Evolutionary conservation across 1,139 yeast genomes (phyloP).

Genomic region (Candida anutae): DNA sequence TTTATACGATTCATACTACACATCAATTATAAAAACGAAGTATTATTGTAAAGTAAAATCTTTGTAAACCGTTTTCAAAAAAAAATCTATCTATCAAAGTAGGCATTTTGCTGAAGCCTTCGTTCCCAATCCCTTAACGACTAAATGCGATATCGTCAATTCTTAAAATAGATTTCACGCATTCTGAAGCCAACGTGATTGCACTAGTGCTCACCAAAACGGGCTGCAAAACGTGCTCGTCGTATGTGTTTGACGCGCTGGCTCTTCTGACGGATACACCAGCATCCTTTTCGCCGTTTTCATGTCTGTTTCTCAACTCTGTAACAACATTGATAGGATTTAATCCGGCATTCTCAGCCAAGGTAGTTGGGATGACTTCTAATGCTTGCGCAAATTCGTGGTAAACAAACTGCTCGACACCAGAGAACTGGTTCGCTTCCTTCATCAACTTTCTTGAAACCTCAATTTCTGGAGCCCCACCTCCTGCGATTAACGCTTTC

Average conservation of each 20-base stretch:
- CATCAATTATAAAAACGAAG: neutral
- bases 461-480: slow-evolving; percentile 98
- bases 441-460: slow-evolving; percentile 72
- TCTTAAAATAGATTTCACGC: slow-evolving; percentile 90
- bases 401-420: slow-evolving; percentile 93
- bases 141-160: slow-evolving; percentile 84
- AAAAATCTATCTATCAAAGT: too few relatives aligned
- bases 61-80: too few relatives aligned
- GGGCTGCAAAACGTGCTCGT: slow-evolving; percentile 95
- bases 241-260: slow-evolving; percentile 84
- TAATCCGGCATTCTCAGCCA: slow-evolving; percentile 97
- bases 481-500: slow-evolving; percentile 94
- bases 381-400: slow-evolving; percentile 93
- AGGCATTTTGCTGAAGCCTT: too few relatives aligned
- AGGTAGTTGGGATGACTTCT: slow-evolving; percentile 92
- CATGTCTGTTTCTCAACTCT: slow-evolving; percentile 88
- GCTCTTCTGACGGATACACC: slow-evolving; percentile 94
- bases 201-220: slow-evolving; percentile 92
- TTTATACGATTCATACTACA: too few relatives aligned
- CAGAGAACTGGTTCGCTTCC: slow-evolving; percentile 72
- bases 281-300: slow-evolving; percentile 84
- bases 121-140: slow-evolving; percentile 18
- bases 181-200: slow-evolving; percentile 87
- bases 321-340: slow-evolving; percentile 93
- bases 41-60: neutral